Conservation (phyloP, 352 stramenopile species). For the Phytophthora europaea region DNA sequence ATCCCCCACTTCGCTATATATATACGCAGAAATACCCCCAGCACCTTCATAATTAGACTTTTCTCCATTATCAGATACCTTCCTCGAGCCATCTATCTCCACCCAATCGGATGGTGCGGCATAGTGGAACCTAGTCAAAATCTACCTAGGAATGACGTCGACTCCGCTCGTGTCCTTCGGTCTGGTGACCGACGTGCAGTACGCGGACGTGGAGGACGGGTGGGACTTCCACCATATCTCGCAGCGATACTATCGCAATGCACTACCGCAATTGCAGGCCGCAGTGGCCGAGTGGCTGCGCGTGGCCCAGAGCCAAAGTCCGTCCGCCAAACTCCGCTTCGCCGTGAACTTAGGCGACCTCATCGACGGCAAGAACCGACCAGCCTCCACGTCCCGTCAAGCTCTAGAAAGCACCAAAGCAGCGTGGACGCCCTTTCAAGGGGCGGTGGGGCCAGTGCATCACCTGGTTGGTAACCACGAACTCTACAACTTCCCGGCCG, state of each 20-base stretch:
- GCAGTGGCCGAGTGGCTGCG: constrained; percentile 66
- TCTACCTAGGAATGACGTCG: constrained; percentile 10
- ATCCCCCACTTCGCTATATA: constrained; percentile 3
- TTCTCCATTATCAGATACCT: background rate
- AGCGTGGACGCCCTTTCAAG: constrained; percentile 57
- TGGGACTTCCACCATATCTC: constrained; percentile 82
- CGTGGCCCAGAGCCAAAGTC: constrained; percentile 27
- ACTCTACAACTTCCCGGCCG: constrained; percentile 80
- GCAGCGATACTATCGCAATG: constrained; percentile 77
- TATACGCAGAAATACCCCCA: constrained; percentile 6
- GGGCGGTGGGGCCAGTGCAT: constrained; percentile 63
- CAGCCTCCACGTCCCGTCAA: constrained; percentile 47
- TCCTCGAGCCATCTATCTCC: background rate
- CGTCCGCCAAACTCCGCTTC: constrained; percentile 52
- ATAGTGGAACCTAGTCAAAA: constrained; percentile 26
- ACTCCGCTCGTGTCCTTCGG: constrained; percentile 69
- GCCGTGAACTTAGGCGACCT: constrained; percentile 85
- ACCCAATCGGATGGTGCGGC: background rate
- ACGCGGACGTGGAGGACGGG: constrained; percentile 81
- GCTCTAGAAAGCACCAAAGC: constrained; percentile 55
- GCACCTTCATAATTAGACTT: background rate
- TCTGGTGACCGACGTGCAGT: constrained; percentile 84
- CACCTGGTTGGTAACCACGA: constrained; percentile 90
- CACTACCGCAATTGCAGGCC: constrained; percentile 58
- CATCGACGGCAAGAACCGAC: constrained; percentile 83